These are phyloP conservation scores for Triticum aestivum DNA, from an alignment of 176 grass and related monocot genomes.

Conservation along the genomic window DNA sequence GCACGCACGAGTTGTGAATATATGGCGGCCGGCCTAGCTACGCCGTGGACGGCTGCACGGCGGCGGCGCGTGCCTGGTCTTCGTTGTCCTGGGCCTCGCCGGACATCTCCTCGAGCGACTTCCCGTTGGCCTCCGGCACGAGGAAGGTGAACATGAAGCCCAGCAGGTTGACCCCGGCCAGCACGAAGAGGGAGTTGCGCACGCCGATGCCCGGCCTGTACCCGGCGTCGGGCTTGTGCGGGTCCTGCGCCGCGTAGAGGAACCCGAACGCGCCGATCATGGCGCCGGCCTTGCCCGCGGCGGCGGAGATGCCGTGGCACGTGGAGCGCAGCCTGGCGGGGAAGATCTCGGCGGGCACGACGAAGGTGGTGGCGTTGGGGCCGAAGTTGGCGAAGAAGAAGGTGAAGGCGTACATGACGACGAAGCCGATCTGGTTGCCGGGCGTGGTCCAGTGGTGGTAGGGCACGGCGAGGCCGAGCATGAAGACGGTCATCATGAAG, in stretches of 20 bases:
- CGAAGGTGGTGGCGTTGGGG: conserved; percentile 46
- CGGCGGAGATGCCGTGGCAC: conserved; percentile 51
- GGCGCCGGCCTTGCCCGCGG: conserved; percentile 43
- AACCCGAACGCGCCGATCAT: conserved; percentile 37
- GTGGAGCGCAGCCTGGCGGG: conserved; percentile 57
- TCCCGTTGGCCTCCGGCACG: conserved; percentile 52
- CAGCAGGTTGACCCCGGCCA: conserved; percentile 35
- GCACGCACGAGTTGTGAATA: background rate
- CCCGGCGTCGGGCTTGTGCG: background rate
- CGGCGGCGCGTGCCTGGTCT: background rate
- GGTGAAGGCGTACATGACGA: conserved; percentile 71
- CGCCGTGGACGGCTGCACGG: background rate
- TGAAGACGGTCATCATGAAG: conserved; percentile 75
- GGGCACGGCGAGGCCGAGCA: conserved; percentile 58
- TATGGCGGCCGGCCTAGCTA: background rate
- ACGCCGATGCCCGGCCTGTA: conserved; percentile 50
- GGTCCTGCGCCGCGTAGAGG: background rate
- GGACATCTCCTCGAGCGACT: conserved; percentile 62
- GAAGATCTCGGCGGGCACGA: conserved; percentile 63
- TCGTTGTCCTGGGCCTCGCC: conserved; percentile 33
- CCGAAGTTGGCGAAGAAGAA: conserved; percentile 73
- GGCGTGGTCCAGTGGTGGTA: conserved; percentile 73
- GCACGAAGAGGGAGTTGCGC: conserved; percentile 49
- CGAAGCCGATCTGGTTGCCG: conserved; percentile 54
- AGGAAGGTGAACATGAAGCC: conserved; percentile 45